Percentiles rank a stretch among this genome's conserved stretches.
Evolutionary conservation across 2,329 filamentous ascomycete genomes (phyloP).

Genomic region (Cytospora piceae): DNA sequence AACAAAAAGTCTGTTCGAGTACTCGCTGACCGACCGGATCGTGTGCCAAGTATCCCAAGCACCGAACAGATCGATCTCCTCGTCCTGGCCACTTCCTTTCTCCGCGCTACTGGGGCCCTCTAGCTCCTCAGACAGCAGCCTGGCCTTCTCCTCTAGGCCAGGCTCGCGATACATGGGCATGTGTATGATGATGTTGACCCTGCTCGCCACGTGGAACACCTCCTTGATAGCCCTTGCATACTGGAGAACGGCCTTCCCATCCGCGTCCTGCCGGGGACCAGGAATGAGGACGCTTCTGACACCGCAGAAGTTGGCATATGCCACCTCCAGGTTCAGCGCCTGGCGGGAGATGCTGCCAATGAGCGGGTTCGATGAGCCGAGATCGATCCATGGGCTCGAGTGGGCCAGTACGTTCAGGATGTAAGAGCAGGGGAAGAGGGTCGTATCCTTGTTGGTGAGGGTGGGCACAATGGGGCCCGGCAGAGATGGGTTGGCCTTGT

Average conservation of each 20-base stretch:
- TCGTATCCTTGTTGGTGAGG: slow-evolving; percentile 79
- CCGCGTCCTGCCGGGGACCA: slow-evolving; percentile 66
- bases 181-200: slow-evolving; percentile 79
- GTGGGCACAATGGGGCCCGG: slow-evolving; percentile 66
- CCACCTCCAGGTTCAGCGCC: slow-evolving; percentile 86
- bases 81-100: slow-evolving; percentile 27
- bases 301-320: slow-evolving; percentile 95
- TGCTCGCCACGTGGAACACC: slow-evolving; percentile 72
- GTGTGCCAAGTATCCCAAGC: slow-evolving; percentile 95
- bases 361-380: slow-evolving; percentile 79
- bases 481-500: slow-evolving; percentile 49
- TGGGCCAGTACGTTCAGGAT: slow-evolving; percentile 77
- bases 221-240: slow-evolving; percentile 87
- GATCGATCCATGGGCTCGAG: slow-evolving; percentile 90
- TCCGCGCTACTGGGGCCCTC: slow-evolving; percentile 40
- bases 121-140: slow-evolving; percentile 54
- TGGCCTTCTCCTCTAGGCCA: slow-evolving; percentile 55
- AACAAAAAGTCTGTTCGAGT: slow-evolving; percentile 78
- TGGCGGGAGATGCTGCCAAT: slow-evolving; percentile 87
- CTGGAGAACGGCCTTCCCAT: slow-evolving; percentile 62
- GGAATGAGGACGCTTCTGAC: slow-evolving; percentile 80
- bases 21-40: slow-evolving; percentile 83
- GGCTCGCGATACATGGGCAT: slow-evolving; percentile 82
- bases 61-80: slow-evolving; percentile 70
- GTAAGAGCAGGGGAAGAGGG: slow-evolving; percentile 67